Percentiles rank a stretch among this genome's conserved stretches.
These are phyloP conservation scores for Kalanchoe fedtschenkoi DNA, from an alignment of 164 flowering plant species.

Conservation along the genomic window DNA sequence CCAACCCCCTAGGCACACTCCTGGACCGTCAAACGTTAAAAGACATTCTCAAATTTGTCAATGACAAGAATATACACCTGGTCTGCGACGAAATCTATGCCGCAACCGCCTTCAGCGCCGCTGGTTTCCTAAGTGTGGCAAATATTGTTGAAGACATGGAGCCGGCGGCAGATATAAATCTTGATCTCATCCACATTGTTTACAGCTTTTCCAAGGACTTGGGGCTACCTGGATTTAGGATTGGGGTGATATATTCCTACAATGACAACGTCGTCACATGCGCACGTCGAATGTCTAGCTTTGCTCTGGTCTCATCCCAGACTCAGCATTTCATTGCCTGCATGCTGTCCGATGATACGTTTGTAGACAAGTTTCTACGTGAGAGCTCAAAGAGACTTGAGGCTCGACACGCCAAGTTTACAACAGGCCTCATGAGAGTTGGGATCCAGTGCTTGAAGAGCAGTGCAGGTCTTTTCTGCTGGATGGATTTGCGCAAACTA, in stretches of 20 bases:
- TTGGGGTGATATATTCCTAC: constrained; percentile 40
- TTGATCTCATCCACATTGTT: constrained; percentile 28
- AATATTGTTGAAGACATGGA: constrained; percentile 28
- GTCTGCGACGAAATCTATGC: constrained; percentile 62
- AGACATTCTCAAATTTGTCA: constrained; percentile 34
- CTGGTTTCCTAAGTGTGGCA: constrained; percentile 41
- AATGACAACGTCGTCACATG: constrained; percentile 25
- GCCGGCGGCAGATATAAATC: constrained; percentile 2
- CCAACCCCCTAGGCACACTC: constrained; percentile 58
- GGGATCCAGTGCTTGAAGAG: constrained; percentile 24
- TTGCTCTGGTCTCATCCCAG: constrained; percentile 38
- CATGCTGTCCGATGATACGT: constrained; percentile 31
- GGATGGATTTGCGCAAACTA: constrained; percentile 38
- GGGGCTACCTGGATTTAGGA: constrained; percentile 47
- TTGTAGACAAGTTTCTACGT: constrained; percentile 16
- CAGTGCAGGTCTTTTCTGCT: constrained; percentile 35
- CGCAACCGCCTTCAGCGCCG: constrained; percentile 41
- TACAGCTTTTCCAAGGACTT: constrained; percentile 48
- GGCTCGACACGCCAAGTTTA: constrained; percentile 14
- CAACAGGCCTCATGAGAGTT: constrained; percentile 17
- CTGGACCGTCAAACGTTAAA: constrained; percentile 32
- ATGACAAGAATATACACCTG: constrained; percentile 43
- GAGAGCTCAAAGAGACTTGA: constrained; percentile 26
- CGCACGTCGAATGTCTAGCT: constrained; percentile 44
- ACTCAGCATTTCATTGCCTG: constrained; percentile 30